Base-by-base conservation (phyloP, 2,329 filamentous ascomycete genomes). In the Colletotrichum sp. region DNA sequence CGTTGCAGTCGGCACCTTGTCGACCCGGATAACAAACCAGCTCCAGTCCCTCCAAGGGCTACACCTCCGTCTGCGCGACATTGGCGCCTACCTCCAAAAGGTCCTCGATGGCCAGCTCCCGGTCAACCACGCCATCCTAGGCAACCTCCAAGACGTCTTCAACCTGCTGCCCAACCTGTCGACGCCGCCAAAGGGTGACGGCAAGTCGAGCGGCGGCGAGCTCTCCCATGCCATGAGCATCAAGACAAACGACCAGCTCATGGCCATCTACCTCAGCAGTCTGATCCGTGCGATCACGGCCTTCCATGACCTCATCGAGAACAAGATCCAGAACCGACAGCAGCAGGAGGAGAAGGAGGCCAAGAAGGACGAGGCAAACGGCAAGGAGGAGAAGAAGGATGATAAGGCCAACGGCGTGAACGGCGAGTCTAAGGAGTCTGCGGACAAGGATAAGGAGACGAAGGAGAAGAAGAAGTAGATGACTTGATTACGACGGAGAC, bases 271-370 rank as follows among this genome's bases (percentile, higher is more conserved):
- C 86, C 90, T 99, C 71, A 98, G 95, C 87, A 98, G 95, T 88
- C 88, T 98, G 88, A 98, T 99, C 86, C 92, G 97, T 77, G 97
- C 97, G 73, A 99, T 99, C 83, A 98, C 97, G 15, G 97, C 97
- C 9, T 99, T 98, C 93, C 97, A 99, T 85, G 97, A 99, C 84
- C 88, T 99, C 80, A 99, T 99, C 79, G 97, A 99, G 89, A 99
- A 99, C 90, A 99, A 99, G 91, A 98, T 98, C 80, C 96, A 98
- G 88, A 99, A 99, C 87, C 92, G 96, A 84, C 96, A 98, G 87
- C 95, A 98, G 85, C 94, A 98, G 82, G 97, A 98, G 83, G 97
- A 99, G 82, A 96, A 96, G 87, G 96, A 98, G 80, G 91, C 94
- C 82, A 95, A 95, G 87, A 95, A 96, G 82, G 93, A 93, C 65